A percentile compares a stretch with the other conserved stretches of the same genome.
Evolutionary conservation across 768 basidiomycete species (phyloP).

Genomic region (Russula sp.): DNA sequence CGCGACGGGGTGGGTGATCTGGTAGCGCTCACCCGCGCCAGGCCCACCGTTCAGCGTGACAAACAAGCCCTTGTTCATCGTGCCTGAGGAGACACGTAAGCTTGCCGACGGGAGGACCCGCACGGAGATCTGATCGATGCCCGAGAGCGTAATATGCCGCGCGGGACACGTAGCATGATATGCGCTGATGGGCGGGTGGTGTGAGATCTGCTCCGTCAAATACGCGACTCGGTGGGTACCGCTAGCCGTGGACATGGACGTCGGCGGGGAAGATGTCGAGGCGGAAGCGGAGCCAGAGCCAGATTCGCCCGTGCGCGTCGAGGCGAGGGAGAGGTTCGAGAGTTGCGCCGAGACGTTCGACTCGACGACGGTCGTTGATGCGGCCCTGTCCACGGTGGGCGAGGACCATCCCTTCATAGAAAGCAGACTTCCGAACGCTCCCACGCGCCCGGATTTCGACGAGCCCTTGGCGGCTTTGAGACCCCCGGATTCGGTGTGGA

Average conservation of each 20-base stretch:
- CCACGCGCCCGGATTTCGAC: constrained; percentile 47
- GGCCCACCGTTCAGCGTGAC: constrained; percentile 67
- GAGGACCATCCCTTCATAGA: constrained; percentile 37
- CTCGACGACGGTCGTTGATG: constrained; percentile 42
- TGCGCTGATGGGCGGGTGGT: constrained; percentile 93
- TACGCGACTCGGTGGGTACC: constrained; percentile 57
- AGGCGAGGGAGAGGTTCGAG: constrained; percentile 55
- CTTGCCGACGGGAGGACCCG: constrained; percentile 79
- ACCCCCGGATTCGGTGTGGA: constrained; percentile 44
- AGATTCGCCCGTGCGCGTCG: constrained; percentile 28
- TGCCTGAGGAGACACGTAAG: constrained; percentile 75
- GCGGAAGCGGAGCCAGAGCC: constrained; percentile 5
- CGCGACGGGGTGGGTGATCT: constrained; percentile 86
- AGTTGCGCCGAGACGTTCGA: constrained; percentile 47
- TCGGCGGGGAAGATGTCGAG: constrained; percentile 29
- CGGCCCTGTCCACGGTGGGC: constrained; percentile 30
- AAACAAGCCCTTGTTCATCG: constrained; percentile 85
- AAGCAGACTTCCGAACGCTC: constrained; percentile 52
- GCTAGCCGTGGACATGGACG: constrained; percentile 25
- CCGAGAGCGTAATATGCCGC: constrained; percentile 62
- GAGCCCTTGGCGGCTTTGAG: constrained; percentile 47
- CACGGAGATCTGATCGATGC: constrained; percentile 91
- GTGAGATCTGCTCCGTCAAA: constrained; percentile 91
- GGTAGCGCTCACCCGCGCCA: constrained; percentile 76
- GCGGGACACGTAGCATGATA: constrained; percentile 75